Evolutionary conservation across 2,329 filamentous ascomycete genomes (phyloP).

Genomic region (Talaromyces sp.): DNA sequence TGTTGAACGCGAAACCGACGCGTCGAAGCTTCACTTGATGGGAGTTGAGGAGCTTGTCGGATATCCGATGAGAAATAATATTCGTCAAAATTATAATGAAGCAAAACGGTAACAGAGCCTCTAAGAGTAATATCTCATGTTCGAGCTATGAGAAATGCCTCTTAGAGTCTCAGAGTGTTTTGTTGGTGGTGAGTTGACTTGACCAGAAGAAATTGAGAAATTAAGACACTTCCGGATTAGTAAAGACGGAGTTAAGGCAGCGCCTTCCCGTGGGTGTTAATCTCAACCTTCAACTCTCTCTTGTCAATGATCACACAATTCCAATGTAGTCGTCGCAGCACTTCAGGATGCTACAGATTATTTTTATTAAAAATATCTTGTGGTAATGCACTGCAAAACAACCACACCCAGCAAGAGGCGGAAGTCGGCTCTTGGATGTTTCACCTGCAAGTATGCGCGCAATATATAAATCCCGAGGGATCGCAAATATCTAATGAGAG

Average conservation of each 20-base stretch:
- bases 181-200: neutral
- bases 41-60: neutral
- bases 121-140: neutral
- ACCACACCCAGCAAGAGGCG: neutral
- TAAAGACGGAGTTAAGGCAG: neutral
- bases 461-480: neutral
- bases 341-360: neutral
- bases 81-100: too few relatives aligned
- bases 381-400: neutral
- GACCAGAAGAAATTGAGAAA: neutral
- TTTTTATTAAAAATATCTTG: neutral
- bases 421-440: slow-evolving; percentile 5
- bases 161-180: neutral
- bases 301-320: neutral
- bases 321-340: neutral
- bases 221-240: neutral
- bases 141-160: too few relatives aligned
- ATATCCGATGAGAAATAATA: neutral
- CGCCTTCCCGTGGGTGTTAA: neutral
- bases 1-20: neutral
- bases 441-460: slow-evolving; percentile 9
- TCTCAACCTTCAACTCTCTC: neutral
- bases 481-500: neutral
- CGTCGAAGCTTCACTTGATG: neutral
- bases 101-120: too few relatives aligned